Base-by-base conservation (phyloP, 805 yeast species). In the Metschnikowia picachoensis region DNA sequence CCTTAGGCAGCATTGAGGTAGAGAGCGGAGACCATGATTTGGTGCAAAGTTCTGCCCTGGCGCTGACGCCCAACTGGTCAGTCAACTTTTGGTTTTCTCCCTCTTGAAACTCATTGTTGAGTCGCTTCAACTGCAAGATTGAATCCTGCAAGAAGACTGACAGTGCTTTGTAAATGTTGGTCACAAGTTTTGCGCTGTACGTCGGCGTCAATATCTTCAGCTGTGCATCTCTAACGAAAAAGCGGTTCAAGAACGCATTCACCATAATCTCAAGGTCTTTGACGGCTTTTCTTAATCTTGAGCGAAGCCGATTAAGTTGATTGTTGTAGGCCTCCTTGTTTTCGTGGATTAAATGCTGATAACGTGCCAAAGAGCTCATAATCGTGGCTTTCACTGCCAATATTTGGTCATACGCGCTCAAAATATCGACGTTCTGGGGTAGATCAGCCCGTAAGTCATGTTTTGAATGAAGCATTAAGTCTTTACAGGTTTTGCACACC, bases 401-500 rank as follows among this genome's bases (percentile, higher is more conserved):
- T 8, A 66, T 39, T 13, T 55, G 47, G 31, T 56, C 54, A 49
- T 60, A 62, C 3, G 43, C 43, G n/a, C 41, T 38, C 30, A 64
- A 58, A n/a, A 64, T 49, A 25, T 35, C 51, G 7, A 39, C 43
- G 10, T 37, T 37, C n/a, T 38, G 43, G 12, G 37, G 37, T 3
- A 46, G 43, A 4, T 33, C 37, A 6, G 30, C 29, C 29, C 17
- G 14, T 4, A 39, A 9, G 2, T 17, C 36, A 15, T 15, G 20
- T 10, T 43, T 29, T 6, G 20, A 80, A 33, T 75, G 71, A 48
- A 87, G 80, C 27, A 91, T 65, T 4, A 68, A 65, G 50, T 79
- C 69, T 43, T 85, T 83, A 67, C 99, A 92, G 29, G 72, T 67
- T 3, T 74, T 65, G 65, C 98, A 92, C 30, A 89, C 64, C 34